Conservation (phyloP, 2,329 filamentous ascomycete genomes). For the Aspergillus fijiensis region DNA sequence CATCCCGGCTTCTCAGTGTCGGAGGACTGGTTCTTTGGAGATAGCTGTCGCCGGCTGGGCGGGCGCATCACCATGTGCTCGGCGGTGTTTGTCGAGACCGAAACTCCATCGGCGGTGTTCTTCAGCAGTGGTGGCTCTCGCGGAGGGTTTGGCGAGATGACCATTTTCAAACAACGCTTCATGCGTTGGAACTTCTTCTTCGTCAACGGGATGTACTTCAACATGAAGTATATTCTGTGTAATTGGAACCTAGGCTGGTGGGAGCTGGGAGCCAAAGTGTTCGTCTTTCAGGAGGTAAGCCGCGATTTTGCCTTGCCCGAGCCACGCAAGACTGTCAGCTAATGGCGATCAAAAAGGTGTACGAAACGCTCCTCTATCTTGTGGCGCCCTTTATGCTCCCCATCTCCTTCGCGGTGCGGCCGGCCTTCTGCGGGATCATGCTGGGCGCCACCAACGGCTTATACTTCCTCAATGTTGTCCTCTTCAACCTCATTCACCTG, state of each 20-base stretch:
- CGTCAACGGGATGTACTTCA: conserved; percentile 50
- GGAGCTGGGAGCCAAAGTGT: conserved; percentile 53
- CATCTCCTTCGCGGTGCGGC: conserved; percentile 46
- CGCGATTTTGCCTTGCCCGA: not conserved
- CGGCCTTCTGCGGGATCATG: conserved; percentile 43
- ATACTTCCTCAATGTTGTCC: conserved; percentile 46
- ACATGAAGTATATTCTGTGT: conserved; percentile 48
- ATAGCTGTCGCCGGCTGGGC: conserved; percentile 47
- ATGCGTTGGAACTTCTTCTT: conserved; percentile 56
- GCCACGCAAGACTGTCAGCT: conserved; percentile 18
- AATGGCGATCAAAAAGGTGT: conserved; percentile 29
- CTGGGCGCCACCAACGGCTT: conserved; percentile 40
- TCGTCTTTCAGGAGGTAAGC: conserved; percentile 48
- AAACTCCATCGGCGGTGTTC: conserved; percentile 45
- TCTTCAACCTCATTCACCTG: conserved; percentile 53
- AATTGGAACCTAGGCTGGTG: conserved; percentile 52
- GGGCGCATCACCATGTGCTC: conserved; percentile 52
- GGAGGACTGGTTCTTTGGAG: conserved; percentile 56
- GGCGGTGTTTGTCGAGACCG: conserved; percentile 53
- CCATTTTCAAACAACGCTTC: conserved; percentile 53
- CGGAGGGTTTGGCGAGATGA: conserved; percentile 54
- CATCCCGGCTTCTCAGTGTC: conserved; percentile 53
- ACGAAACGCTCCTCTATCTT: conserved; percentile 50
- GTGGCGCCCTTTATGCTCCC: conserved; percentile 48
- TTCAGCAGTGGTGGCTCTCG: conserved; percentile 43